phyloP scores from a whole-genome alignment of 257 asterid genomes.

The Solanum corneliomulleri region DNA sequence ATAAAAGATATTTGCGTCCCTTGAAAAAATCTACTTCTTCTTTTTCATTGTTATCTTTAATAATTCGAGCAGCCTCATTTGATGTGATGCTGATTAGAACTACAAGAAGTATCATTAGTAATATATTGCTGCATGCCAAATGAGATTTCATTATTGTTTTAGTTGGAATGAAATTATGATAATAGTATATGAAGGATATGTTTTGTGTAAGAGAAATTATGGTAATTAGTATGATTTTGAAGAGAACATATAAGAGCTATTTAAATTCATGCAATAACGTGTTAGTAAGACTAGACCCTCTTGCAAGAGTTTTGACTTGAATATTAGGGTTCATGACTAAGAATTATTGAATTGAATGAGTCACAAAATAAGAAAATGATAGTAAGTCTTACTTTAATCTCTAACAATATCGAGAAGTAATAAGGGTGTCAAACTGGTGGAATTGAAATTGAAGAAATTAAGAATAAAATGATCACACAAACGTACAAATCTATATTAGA shows the following conservation, averaged over 20 bases:
- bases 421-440: no score
- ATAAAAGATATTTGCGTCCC: neutral
- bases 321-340: neutral
- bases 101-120: neutral
- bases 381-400: no score
- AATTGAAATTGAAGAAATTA: no score
- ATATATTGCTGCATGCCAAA: neutral
- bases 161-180: neutral
- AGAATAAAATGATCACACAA: no score
- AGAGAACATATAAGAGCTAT: neutral
- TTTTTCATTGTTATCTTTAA: neutral
- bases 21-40: neutral
- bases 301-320: neutral
- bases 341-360: no score
- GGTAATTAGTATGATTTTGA: neutral
- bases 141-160: neutral
- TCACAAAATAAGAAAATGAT: neutral
- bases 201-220: neutral
- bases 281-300: neutral
- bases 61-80: neutral
- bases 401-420: no score
- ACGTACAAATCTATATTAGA: no score
- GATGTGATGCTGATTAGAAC: no score
- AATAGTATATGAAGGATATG: neutral
- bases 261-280: neutral